Percentiles rank a stretch among this genome's conserved stretches.
These are phyloP conservation scores for Trichoderma sp. DNA, from an alignment of 2,329 filamentous ascomycete genomes.

Conservation along the genomic window DNA sequence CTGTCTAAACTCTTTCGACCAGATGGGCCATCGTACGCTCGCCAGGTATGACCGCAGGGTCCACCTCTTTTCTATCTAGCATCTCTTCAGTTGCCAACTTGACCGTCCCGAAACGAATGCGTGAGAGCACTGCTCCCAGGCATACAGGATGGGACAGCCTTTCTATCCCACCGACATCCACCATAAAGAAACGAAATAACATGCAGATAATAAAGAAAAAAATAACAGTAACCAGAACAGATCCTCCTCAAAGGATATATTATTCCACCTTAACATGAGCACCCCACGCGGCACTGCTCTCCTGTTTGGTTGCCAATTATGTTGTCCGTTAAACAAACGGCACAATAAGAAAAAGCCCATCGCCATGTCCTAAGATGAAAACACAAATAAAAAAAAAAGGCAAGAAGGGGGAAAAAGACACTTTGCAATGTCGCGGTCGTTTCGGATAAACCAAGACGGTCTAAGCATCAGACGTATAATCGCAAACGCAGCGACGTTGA, in stretches of 20 bases:
- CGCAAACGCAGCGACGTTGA: neutral
- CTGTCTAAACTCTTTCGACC: neutral
- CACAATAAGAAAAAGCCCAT: neutral
- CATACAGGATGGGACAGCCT: neutral
- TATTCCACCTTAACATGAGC: neutral
- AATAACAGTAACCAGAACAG: constrained; percentile 3
- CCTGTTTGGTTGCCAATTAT: neutral
- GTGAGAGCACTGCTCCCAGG: neutral
- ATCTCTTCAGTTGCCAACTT: neutral
- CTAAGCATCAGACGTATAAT: neutral
- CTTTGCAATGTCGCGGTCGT: neutral
- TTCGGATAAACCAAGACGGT: constrained; percentile 1
- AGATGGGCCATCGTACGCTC: neutral
- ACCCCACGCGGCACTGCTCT: neutral
- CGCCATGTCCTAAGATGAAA: neutral
- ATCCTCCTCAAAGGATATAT: neutral
- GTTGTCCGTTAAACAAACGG: neutral
- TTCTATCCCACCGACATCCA: neutral
- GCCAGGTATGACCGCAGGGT: neutral
- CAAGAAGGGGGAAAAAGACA: neutral
- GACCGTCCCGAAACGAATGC: neutral
- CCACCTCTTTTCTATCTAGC: constrained; percentile 6
- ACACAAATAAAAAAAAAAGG: neutral
- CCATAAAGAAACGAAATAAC: neutral
- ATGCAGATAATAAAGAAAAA: neutral